phyloP scores from a whole-genome alignment of 2,329 filamentous ascomycete species.

The Sclerotinia nivalis region DNA sequence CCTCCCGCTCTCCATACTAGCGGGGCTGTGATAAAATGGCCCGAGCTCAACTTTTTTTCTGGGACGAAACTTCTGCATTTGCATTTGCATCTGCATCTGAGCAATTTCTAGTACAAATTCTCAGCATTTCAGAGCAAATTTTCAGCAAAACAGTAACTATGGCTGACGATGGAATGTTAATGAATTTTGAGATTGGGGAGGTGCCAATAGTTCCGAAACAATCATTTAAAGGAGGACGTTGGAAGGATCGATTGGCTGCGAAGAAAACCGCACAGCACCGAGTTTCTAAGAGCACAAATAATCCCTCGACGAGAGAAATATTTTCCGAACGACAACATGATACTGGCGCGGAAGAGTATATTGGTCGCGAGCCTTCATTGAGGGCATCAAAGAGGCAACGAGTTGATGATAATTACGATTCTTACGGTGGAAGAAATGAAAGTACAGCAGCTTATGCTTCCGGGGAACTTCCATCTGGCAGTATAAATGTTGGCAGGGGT shows the following conservation, averaged over 20 bases:
- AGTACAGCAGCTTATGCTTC: slow-evolving; percentile 36
- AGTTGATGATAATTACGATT: slow-evolving; percentile 37
- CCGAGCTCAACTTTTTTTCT: slow-evolving; percentile 22
- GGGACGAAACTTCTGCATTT: slow-evolving; percentile 29
- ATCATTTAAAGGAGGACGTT: slow-evolving; percentile 83
- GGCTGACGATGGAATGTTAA: slow-evolving; percentile 92
- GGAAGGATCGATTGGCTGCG: slow-evolving; percentile 84
- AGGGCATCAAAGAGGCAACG: slow-evolving; percentile 49
- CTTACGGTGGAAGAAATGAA: slow-evolving; percentile 27
- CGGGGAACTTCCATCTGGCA: slow-evolving; percentile 44
- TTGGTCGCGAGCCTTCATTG: slow-evolving; percentile 34
- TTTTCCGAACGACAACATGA: slow-evolving; percentile 37
- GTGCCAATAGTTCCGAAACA: slow-evolving; percentile 61
- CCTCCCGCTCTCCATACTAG: slow-evolving; percentile 26
- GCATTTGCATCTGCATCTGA: slow-evolving; percentile 23
- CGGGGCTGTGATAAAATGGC: neutral
- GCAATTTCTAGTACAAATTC: slow-evolving; percentile 18
- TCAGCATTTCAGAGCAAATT: slow-evolving; percentile 13
- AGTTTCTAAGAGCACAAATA: slow-evolving; percentile 42
- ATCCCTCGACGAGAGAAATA: slow-evolving; percentile 34
- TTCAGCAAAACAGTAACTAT: slow-evolving; percentile 50
- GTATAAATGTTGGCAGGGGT: slow-evolving; percentile 32
- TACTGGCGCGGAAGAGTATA: slow-evolving; percentile 38
- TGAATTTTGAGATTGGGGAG: slow-evolving; percentile 84
- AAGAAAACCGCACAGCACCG: slow-evolving; percentile 65